A percentile compares a stretch with the other conserved stretches of the same genome.
phyloP scores from a whole-genome alignment of 129 eudicot genomes.

The Flaveria ramosissima region DNA sequence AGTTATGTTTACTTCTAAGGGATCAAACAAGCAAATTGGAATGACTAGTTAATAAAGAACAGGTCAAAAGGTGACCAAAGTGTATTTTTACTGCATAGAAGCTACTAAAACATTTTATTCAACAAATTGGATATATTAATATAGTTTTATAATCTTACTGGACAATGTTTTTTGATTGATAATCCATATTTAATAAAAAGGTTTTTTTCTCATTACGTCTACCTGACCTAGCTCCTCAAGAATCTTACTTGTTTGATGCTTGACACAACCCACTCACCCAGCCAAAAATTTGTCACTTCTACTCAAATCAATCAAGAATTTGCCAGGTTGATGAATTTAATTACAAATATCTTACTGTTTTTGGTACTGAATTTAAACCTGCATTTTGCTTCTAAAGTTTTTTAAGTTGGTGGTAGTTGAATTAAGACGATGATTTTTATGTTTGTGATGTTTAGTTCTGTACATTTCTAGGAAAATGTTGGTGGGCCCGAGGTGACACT shows the following conservation, averaged over 20 bases:
- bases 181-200: background rate
- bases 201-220: background rate
- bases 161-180: background rate
- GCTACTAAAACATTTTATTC: background rate
- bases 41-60: background rate
- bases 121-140: background rate
- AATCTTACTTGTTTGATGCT: background rate
- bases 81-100: background rate
- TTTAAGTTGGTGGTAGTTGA: slow-evolving; percentile 8
- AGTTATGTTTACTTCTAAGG: background rate
- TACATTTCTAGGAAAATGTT: slow-evolving; percentile 63
- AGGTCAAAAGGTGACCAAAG: background rate
- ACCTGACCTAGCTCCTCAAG: background rate
- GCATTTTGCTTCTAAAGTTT: background rate
- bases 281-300: background rate
- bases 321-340: slow-evolving; percentile 3
- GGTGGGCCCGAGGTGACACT: slow-evolving; percentile 39
- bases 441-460: background rate
- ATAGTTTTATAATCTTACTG: background rate
- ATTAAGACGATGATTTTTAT: background rate
- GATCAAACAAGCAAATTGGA: background rate
- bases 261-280: background rate
- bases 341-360: background rate
- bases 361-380: background rate
- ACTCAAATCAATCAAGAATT: slow-evolving; percentile 8